A percentile compares a stretch with the other conserved stretches of the same genome.
These are phyloP conservation scores for Botryosphaeria dothidea DNA, from an alignment of 2,329 filamentous ascomycete genomes.

Conservation along the genomic window DNA sequence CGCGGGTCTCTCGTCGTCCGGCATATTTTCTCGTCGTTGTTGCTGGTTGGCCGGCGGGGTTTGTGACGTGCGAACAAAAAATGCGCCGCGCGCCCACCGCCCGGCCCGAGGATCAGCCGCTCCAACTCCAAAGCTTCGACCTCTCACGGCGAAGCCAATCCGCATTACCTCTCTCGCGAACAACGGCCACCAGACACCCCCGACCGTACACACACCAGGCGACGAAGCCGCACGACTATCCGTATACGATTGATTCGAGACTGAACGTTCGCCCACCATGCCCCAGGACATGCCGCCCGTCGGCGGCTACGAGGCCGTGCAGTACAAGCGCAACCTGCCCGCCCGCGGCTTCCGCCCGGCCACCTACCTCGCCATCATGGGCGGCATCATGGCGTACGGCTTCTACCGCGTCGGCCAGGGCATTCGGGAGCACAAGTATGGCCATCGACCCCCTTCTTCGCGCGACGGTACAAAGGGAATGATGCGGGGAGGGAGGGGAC, in stretches of 20 bases:
- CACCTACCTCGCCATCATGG: slow-evolving; percentile 74
- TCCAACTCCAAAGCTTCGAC: neutral
- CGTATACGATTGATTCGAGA: slow-evolving; percentile 4
- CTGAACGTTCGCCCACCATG: slow-evolving; percentile 59
- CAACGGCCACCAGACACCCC: neutral
- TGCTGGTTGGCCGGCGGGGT: neutral
- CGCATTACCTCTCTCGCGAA: slow-evolving; percentile 2
- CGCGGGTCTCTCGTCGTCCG: slow-evolving; percentile 17
- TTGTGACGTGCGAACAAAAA: slow-evolving; percentile 3
- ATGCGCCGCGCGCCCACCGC: neutral
- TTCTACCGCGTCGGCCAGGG: slow-evolving; percentile 85
- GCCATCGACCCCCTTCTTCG: slow-evolving; percentile 21
- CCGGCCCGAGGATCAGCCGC: neutral
- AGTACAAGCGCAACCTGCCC: slow-evolving; percentile 98
- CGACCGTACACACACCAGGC: neutral
- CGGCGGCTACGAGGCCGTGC: slow-evolving; percentile 93
- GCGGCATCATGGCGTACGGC: slow-evolving; percentile 80
- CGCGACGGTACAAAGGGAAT: neutral
- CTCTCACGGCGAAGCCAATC: slow-evolving; percentile 15
- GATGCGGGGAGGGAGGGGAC: neutral
- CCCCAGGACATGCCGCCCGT: slow-evolving; percentile 95
- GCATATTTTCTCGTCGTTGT: neutral
- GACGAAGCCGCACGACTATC: slow-evolving; percentile 12
- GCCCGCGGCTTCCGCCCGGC: slow-evolving; percentile 85
- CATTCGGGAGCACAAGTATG: slow-evolving; percentile 88